A percentile compares a stretch with the other conserved stretches of the same genome.
These are phyloP conservation scores for Colletotrichum neosansevieriae DNA, from an alignment of 2,329 filamentous ascomycete genomes.

Conservation along the genomic window DNA sequence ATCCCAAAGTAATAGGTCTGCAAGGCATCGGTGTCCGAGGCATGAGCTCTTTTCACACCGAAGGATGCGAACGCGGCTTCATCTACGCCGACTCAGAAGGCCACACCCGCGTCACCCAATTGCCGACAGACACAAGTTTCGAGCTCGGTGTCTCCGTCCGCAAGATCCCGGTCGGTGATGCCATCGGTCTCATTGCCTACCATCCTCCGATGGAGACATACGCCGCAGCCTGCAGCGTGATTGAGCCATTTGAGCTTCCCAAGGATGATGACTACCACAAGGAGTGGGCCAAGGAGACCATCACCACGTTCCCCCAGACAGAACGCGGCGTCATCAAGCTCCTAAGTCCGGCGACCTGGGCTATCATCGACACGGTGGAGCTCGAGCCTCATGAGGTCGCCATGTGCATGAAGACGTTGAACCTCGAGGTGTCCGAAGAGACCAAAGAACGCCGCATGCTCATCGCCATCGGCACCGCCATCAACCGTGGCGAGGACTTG, in stretches of 20 bases:
- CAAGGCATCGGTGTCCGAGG: constrained; percentile 76
- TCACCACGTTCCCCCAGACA: constrained; percentile 72
- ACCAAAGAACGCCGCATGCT: constrained; percentile 88
- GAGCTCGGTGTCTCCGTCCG: constrained; percentile 82
- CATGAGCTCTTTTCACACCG: constrained; percentile 81
- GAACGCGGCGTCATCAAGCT: constrained; percentile 82
- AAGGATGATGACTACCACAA: constrained; percentile 87
- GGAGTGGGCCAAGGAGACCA: constrained; percentile 82
- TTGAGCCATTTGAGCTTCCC: constrained; percentile 82
- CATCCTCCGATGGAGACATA: constrained; percentile 82
- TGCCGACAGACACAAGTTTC: constrained; percentile 76
- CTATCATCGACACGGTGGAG: constrained; percentile 79
- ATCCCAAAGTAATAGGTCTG: constrained; percentile 80
- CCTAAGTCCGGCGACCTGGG: constrained; percentile 81
- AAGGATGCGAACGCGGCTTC: constrained; percentile 83
- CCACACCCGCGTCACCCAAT: constrained; percentile 78
- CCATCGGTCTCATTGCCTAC: constrained; percentile 80
- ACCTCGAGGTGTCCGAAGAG: constrained; percentile 89
- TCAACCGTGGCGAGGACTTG: constrained; percentile 90
- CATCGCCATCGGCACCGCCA: constrained; percentile 85
- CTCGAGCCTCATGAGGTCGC: constrained; percentile 82
- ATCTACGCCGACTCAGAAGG: constrained; percentile 82
- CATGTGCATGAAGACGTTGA: constrained; percentile 84
- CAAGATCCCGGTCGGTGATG: constrained; percentile 77
- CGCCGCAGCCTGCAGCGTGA: constrained; percentile 76